These are phyloP conservation scores for Serendipita sp. DNA, from an alignment of 768 basidiomycete genomes.

Conservation along the genomic window DNA sequence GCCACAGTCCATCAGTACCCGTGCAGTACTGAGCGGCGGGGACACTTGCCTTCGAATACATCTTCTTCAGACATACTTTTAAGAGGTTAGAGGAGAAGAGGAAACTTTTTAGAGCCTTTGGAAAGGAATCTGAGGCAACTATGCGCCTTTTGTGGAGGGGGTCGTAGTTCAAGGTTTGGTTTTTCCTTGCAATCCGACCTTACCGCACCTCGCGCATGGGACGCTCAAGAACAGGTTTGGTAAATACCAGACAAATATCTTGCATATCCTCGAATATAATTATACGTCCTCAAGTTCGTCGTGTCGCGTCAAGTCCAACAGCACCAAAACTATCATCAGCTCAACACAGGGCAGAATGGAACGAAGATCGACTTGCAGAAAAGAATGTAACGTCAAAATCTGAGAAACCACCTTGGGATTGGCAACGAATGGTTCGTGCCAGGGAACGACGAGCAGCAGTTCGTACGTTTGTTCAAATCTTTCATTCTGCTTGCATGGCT, in stretches of 20 bases:
- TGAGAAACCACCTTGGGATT: conserved; percentile 1
- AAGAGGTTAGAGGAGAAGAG: conserved; percentile 13
- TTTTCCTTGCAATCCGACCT: conserved; percentile 2
- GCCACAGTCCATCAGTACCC: not conserved
- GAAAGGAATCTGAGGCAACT: conserved; percentile 2
- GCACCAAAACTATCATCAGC: too few species aligned
- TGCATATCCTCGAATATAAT: too few species aligned
- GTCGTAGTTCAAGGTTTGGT: not conserved
- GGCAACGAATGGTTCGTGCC: conserved; percentile 1
- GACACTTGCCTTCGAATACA: conserved; percentile 56
- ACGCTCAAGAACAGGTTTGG: not conserved
- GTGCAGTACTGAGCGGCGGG: not conserved
- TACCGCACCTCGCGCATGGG: not conserved
- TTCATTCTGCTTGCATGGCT: conserved; percentile 1
- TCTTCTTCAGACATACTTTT: conserved; percentile 65
- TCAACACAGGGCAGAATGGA: too few species aligned
- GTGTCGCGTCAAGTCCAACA: too few species aligned
- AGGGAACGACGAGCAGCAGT: not conserved
- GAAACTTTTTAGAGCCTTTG: conserved; percentile 10
- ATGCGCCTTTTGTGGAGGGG: not conserved
- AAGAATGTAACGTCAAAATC: not conserved
- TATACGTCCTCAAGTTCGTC: too few species aligned
- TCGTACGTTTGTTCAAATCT: not conserved
- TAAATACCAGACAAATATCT: too few species aligned
- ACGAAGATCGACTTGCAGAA: not conserved